These are phyloP conservation scores for Tricholomella constricta DNA, from an alignment of 768 basidiomycete species.

Conservation along the genomic window DNA sequence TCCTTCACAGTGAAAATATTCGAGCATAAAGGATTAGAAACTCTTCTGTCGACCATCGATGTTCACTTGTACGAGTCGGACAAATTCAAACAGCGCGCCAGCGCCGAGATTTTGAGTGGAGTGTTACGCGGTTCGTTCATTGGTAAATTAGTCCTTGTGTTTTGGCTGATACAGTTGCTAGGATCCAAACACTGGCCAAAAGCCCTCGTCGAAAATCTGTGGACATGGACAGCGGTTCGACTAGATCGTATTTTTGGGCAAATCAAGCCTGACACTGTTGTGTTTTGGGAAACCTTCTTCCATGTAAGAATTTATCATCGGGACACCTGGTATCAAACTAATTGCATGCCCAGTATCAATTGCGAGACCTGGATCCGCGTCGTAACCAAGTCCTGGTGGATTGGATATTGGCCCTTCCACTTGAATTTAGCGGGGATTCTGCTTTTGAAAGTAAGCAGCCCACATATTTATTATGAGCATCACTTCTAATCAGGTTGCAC, in stretches of 20 bases:
- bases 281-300: conserved; percentile 73
- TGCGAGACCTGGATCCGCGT: conserved; percentile 79
- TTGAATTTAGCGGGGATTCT: conserved; percentile 85
- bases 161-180: conserved; percentile 22
- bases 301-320: conserved; percentile 38
- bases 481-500: conserved; percentile 3
- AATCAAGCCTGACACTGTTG: conserved; percentile 84
- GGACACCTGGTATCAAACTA: neutral
- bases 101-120: conserved; percentile 66
- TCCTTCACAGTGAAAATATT: conserved; percentile 62
- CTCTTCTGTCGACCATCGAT: conserved; percentile 58
- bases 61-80: conserved; percentile 63
- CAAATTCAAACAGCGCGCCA: conserved; percentile 85
- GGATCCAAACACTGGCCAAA: conserved; percentile 86
- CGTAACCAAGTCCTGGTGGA: conserved; percentile 70
- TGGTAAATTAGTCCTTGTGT: neutral
- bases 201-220: conserved; percentile 52
- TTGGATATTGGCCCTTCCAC: conserved; percentile 73
- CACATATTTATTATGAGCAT: neutral
- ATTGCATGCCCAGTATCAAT: conserved; percentile 39
- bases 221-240: conserved; percentile 69
- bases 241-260: conserved; percentile 66
- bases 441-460: conserved; percentile 75
- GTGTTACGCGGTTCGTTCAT: conserved; percentile 63
- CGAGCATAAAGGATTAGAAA: conserved; percentile 52